Base-by-base conservation (phyloP, 768 basidiomycete species). In the Lyophyllum atratum region DNA sequence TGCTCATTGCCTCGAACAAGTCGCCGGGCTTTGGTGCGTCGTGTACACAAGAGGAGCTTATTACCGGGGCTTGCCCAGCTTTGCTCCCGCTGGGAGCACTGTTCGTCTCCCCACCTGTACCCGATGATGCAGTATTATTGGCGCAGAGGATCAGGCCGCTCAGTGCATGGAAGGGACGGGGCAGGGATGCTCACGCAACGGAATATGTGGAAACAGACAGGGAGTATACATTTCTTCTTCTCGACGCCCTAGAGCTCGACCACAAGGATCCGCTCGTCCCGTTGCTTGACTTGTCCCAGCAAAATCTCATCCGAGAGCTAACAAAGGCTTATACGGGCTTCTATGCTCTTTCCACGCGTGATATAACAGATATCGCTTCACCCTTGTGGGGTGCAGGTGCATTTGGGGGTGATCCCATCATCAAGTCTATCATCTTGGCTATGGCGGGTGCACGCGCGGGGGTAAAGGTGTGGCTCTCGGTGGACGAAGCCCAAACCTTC, bases 331-430 rank as follows among this genome's bases (percentile, higher is more conserved):
- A 68, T 19, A 56, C 59, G 9, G 71, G 70, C 21, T 69, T 73
- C 26, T 42, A 40, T 22, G 65, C 64, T 11, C 53, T 72, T 15
- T 46, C 45, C 14, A 34, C 58, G 34, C 54, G 59, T n/a, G 62
- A 66, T 19, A 58, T 71, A 25, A 56, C 45, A n/a, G 61, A 59
- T 2, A 59, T 71, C 46, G 56, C 64, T 4, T 69, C 70, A 4
- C 68, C 71, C 17, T 50, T 73, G 26, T 73, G 69, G 72, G 72
- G 70, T n/a, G 58, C 70, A 49, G 74, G 71, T n/a, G 68, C 71
- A 42, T 72, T 74, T 59, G 69, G 68, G 4, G 72, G 68, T 1
- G 64, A 76, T 54, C 71, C 70, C 7, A 59, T 72, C 24, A 61
- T 74, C 46, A 76, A 76, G 53, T 57, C 62, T 14, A 47, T 74